Base-by-base conservation (phyloP, 1,139 yeast species). In the Pichia sp. region DNA sequence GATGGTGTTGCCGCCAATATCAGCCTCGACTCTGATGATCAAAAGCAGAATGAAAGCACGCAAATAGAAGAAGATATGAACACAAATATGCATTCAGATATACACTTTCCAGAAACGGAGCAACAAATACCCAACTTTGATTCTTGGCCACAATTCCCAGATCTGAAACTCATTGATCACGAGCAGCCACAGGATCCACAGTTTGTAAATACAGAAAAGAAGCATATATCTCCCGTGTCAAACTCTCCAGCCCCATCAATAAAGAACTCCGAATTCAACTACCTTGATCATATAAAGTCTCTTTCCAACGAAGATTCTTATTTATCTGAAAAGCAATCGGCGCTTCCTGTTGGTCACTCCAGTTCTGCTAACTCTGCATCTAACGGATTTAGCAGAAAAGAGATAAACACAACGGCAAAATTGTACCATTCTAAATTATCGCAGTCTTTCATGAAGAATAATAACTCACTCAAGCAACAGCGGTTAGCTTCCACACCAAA, bases 281-380 rank as follows among this genome's bases (percentile, higher is more conserved):
- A 81, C 54, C 77, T 79, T 26, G 83, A 84, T 16, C 86, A 81
- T 56, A 79, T 81, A 34, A 72, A 77, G 52, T 45, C 47, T 5
- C 36, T 50, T 6, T 49, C 48, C 2, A 44, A 43, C n/a, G 45
- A 49, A 26, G 52, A 46, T 31, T 40, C 47, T 23, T 44, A 49
- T 36, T 37, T 50, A 11, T 37, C 48, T 9, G 50, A 48, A 27
- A 39, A 39, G 6, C 39, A 16, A 16, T 16, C 23, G 23, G 23
- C 23, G 23, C 23, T 16, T 16, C 23, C 23, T 16, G 23, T 16
- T 16, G 23, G 23, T 16, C 23, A 16, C 23, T 16, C 37, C 27
- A 26, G 46, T n/a, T 16, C 29, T n/a, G 36, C 39, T 27, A 35
- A 4, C 40, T 38, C 4, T 27, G 36, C 7, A 5, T 27, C 16